Evolutionary conservation across 441 rosid species (phyloP), one percentile per base, ranked within the genome.

Genomic region (Croton setiger): DNA sequence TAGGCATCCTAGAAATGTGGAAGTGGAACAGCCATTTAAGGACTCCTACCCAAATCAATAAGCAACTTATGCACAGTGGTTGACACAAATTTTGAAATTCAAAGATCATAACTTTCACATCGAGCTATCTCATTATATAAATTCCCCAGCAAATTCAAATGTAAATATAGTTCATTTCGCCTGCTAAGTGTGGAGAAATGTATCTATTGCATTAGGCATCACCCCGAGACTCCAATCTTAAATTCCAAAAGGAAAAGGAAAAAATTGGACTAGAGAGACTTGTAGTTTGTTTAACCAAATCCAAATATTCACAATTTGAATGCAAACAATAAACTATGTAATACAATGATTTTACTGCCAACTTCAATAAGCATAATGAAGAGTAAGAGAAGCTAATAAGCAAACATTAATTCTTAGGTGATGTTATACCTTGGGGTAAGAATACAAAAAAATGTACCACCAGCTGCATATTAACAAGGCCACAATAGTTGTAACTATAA

Each of bases 361-460:
- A 21, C 31, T 20, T 53, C 35, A 62, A 54, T 23, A 54, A 62
- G 21, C 13, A n/a, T 23, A 5, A 5, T 4, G 23, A 47, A 35
- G 14, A 45, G 21, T 17, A 18, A 43, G 44, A 53, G 51, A 52
- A 21, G 35, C 15, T 39, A 43, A 60, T 27, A 51, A 18, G 43
- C 4, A 44, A 20, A 52, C 17, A 35, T 60, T 13, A n/a, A 49
- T 20, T 43, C 15, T 33, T 11, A 52, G 57, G 10, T 36, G 35
- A 36, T 3, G 61, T 4, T 51, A 43, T 80, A 93, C 97, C 97
- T 88, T 91, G 48, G 97, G 97, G 79, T 89, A 93, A 74, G 91
- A 76, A 64, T 87, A 89, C 20, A 91, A 88, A 74, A 91, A 93
- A 65, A 89, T 78, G 83, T 89, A 91, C 97, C 95, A 93, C 97